A percentile compares a stretch with the other conserved stretches of the same genome.
phyloP scores from a whole-genome alignment of 176 grass and related monocot genomes.

The Elaeis guineensis region DNA sequence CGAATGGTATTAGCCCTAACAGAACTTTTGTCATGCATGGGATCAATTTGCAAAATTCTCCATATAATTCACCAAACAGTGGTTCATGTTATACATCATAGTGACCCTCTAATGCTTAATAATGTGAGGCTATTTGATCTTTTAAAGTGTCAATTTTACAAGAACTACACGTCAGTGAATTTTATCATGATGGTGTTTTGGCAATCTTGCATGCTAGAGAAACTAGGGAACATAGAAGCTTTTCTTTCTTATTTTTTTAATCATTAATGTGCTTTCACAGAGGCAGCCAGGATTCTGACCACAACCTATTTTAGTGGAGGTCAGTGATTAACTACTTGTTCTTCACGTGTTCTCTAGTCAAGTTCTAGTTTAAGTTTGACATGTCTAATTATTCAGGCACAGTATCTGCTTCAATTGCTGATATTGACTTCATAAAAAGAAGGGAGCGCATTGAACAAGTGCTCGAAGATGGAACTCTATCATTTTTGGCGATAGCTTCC shows the following conservation, averaged over 20 bases:
- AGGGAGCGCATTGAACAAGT: conserved; percentile 69
- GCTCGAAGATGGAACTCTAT: conserved; percentile 86
- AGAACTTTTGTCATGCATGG: no score
- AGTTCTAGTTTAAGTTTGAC: conserved; percentile 3
- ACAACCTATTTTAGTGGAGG: conserved; percentile 95
- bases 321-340: conserved; percentile 16
- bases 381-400: conserved; percentile 49
- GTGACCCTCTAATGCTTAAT: background rate
- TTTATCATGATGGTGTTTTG: no score
- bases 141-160: no score
- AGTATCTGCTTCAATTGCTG: conserved; percentile 82
- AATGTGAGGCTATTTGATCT: background rate
- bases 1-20: no score
- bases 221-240: no score
- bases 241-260: no score
- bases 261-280: conserved; percentile 29
- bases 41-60: no score
- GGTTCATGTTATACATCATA: no score
- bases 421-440: conserved; percentile 76
- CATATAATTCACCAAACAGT: no score
- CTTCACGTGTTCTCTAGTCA: conserved; percentile 8
- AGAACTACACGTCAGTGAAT: no score
- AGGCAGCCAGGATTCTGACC: conserved; percentile 67
- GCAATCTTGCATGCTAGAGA: no score
- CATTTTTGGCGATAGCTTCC: conserved; percentile 85